Percentiles rank a stretch among this genome's conserved stretches.
phyloP scores from a whole-genome alignment of 345 rosid genomes.

The Hibiscus mutabilis region DNA sequence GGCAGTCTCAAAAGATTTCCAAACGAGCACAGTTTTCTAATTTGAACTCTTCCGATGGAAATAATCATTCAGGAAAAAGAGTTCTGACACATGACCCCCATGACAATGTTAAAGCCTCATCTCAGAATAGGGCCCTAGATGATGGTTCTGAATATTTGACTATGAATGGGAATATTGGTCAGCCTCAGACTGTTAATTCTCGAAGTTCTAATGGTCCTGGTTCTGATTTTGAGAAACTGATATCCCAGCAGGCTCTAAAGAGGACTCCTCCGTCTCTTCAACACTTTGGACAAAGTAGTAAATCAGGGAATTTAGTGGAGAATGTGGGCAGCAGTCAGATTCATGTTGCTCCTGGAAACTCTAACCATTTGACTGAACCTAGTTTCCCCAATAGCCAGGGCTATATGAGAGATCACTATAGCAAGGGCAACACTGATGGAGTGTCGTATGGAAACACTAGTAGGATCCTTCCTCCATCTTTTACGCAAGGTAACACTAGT shows the following conservation, averaged over 20 bases:
- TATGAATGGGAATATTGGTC: conserved; percentile 36
- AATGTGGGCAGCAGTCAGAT: conserved; percentile 28
- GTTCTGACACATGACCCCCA: conserved; percentile 14
- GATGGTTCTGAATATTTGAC: conserved; percentile 26
- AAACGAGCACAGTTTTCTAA: conserved; percentile 21
- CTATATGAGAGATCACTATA: conserved; percentile 30
- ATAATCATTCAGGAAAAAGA: conserved; percentile 16
- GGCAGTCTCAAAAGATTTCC: conserved; percentile 18
- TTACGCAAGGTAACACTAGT: conserved; percentile 37
- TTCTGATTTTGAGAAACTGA: conserved; percentile 42
- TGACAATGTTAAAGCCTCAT: conserved; percentile 24
- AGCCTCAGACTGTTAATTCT: conserved; percentile 32
- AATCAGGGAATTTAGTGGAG: conserved; percentile 25
- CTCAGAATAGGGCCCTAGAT: conserved; percentile 11
- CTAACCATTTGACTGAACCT: conserved; percentile 30
- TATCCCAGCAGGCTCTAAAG: conserved; percentile 52
- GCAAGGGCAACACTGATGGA: conserved; percentile 30
- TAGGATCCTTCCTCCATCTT: conserved; percentile 58
- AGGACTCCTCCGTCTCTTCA: conserved; percentile 47
- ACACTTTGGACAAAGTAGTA: conserved; percentile 24
- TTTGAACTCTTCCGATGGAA: conserved; percentile 38
- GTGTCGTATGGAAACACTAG: conserved; percentile 39
- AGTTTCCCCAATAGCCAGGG: conserved; percentile 33
- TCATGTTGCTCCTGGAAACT: conserved; percentile 31
- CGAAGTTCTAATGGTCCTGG: conserved; percentile 42